Evolutionary conservation across 2,329 filamentous ascomycete species (phyloP).

Genomic region (Neodidymelliopsis sp.): DNA sequence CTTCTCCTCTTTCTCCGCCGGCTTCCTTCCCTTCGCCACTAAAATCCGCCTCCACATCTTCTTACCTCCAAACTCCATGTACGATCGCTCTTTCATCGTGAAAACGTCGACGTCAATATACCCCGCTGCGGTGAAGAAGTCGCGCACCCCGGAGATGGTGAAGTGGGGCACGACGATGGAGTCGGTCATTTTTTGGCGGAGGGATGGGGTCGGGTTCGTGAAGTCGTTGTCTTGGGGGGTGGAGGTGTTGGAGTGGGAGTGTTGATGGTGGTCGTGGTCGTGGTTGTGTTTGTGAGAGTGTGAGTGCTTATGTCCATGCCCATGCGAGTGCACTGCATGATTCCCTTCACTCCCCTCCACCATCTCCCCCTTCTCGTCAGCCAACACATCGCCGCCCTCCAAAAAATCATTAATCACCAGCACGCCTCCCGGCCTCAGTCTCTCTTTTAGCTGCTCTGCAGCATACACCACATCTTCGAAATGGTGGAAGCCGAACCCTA

Average conservation of each 20-base stretch:
- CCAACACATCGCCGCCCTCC: conserved; percentile 55
- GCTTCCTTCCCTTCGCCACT: conserved; percentile 60
- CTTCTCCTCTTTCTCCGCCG: conserved; percentile 20
- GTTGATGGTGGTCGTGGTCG: conserved; percentile 18
- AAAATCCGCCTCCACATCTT: conserved; percentile 57
- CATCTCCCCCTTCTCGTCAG: conserved; percentile 35
- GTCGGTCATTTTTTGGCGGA: conserved; percentile 48
- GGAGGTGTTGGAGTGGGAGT: conserved; percentile 13
- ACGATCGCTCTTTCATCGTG: conserved; percentile 60
- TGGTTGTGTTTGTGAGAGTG: conserved; percentile 30
- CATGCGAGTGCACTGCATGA: conserved; percentile 27
- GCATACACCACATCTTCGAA: conserved; percentile 67
- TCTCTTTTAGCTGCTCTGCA: conserved; percentile 64
- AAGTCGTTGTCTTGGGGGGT: conserved; percentile 13
- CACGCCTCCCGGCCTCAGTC: conserved; percentile 71
- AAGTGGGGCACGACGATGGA: conserved; percentile 75
- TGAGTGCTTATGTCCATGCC: conserved; percentile 32
- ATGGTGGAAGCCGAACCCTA: conserved; percentile 57
- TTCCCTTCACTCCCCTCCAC: conserved; percentile 35
- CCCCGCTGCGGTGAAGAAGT: conserved; percentile 71
- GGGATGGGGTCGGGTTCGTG: conserved; percentile 14
- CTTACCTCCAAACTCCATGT: conserved; percentile 51
- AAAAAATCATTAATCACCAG: conserved; percentile 74
- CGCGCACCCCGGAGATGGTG: conserved; percentile 63
- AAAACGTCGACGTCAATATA: conserved; percentile 64